Evolutionary conservation across 805 yeast genomes (phyloP), one percentile per base, ranked within the genome.

Genomic region (Pichia manshurica): DNA sequence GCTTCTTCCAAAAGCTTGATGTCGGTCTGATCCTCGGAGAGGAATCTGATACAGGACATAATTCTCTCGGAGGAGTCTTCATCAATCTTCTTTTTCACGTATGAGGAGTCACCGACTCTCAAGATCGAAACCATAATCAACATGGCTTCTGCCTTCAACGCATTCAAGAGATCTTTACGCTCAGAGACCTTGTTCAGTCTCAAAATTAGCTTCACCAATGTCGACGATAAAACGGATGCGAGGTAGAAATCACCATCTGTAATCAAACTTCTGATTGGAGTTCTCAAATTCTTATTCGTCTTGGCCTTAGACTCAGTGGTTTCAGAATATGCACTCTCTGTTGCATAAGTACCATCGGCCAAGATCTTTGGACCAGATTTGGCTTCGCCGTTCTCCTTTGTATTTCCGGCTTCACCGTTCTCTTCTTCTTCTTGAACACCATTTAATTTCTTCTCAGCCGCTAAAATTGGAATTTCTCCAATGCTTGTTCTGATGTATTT

Each of bases 321-420:
- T 19, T 70, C 69, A 15, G 84, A 84, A 48, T 83, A 68, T 0
- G 96, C 93, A 53, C 81, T 79, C 68, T 93, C 99, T 37, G 96
- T 87, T 25, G 99, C 99, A 67, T 93, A 93, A 0, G 99, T 93
- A 57, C 99, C 99, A 69, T 93, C 99, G n/a, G 99, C 96, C 55
- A 93, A 75, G 50, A 93, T 83, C 50, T 84, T 82, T 19, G 97
- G 97, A 39, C 87, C 87, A 2, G 57, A 44, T 5, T 67, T 63
- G 34, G 70, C 73, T 20, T 61, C 63, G 31, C 65, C 56, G 32
- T 23, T 59, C 15, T 39, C 33, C 10, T n/a, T 17, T 3, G 13
- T 29, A 12, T 45, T 50, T 29, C 50, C 59, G 23, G 36, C 10
- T 25, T 35, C 29, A 17, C 13, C 32, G n/a, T 23, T 6, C 22